These are phyloP conservation scores for Ormosia semicastrata DNA, from an alignment of 306 rosid genomes.

Conservation along the genomic window DNA sequence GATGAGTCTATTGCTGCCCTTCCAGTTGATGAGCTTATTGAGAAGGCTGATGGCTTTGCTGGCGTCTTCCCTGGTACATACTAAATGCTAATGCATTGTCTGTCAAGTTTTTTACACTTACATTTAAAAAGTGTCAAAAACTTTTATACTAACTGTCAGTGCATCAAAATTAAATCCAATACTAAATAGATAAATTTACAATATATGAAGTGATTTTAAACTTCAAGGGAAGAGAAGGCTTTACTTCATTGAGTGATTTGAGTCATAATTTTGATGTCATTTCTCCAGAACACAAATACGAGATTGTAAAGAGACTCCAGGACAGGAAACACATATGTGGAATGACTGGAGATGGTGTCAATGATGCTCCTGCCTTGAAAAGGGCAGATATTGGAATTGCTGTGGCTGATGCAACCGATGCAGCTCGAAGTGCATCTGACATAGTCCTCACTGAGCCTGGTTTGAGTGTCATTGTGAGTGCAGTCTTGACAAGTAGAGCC, in stretches of 20 bases:
- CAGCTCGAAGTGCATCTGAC: conserved; percentile 89
- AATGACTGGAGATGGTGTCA: conserved; percentile 97
- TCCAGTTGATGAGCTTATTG: conserved; percentile 86
- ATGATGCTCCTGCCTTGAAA: conserved; percentile 91
- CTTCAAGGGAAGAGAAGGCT: not conserved
- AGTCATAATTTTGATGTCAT: not conserved
- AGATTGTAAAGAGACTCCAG: conserved; percentile 85
- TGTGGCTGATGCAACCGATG: conserved; percentile 94
- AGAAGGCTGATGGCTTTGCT: conserved; percentile 94
- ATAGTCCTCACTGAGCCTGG: conserved; percentile 93
- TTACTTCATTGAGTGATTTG: not conserved
- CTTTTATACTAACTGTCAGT: too few species aligned
- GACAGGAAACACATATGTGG: conserved; percentile 81
- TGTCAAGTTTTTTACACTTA: too few species aligned
- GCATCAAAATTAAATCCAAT: too few species aligned
- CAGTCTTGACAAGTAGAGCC: conserved; percentile 89
- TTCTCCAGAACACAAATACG: conserved; percentile 82
- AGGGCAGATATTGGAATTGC: conserved; percentile 90
- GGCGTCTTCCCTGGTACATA: conserved; percentile 85
- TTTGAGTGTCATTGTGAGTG: conserved; percentile 81
- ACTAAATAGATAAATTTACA: not conserved
- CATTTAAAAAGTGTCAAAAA: too few species aligned
- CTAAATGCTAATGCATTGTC: not conserved
- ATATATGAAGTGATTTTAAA: not conserved
- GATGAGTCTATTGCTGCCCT: conserved; percentile 54